Evolutionary conservation across 2,329 filamentous ascomycete genomes (phyloP).

Genomic region (Sarocladium kiliense): DNA sequence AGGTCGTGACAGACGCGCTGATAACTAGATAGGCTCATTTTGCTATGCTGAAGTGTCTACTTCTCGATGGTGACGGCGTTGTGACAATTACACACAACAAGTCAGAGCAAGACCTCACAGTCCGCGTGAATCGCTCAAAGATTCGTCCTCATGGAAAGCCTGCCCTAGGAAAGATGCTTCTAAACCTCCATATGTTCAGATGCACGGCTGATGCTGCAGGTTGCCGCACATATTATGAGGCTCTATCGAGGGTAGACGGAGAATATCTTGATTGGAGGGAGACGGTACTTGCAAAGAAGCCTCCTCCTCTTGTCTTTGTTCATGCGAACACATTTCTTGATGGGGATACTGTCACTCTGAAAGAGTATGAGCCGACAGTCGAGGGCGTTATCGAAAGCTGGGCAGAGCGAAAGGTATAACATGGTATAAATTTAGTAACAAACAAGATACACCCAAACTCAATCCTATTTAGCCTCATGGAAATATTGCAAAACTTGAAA

Average conservation of each 20-base stretch:
- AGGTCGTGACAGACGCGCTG: too few species aligned
- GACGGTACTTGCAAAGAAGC: conserved; percentile 51
- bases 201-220: conserved; percentile 52
- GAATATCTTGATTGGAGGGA: conserved; percentile 49
- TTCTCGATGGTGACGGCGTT: conserved; percentile 47
- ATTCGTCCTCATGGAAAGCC: conserved; percentile 51
- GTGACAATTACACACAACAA: conserved; percentile 42
- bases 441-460: too few species aligned
- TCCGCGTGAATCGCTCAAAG: conserved; percentile 52
- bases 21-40: conserved; percentile 49
- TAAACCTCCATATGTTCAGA: conserved; percentile 57
- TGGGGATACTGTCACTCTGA: conserved; percentile 14
- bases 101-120: conserved; percentile 40
- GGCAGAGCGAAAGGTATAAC: conserved; percentile 29
- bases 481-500: conserved; percentile 17
- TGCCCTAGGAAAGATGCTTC: conserved; percentile 52
- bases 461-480: background rate
- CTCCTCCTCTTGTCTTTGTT: conserved; percentile 56
- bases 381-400: conserved; percentile 58
- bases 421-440: too few species aligned
- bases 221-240: conserved; percentile 52
- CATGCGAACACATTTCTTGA: conserved; percentile 53
- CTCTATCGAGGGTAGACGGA: conserved; percentile 48
- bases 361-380: conserved; percentile 41
- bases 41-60: conserved; percentile 55